These are phyloP conservation scores for Chenopodium quinoa DNA, from an alignment of 148 eudicot genomes.

Conservation along the genomic window DNA sequence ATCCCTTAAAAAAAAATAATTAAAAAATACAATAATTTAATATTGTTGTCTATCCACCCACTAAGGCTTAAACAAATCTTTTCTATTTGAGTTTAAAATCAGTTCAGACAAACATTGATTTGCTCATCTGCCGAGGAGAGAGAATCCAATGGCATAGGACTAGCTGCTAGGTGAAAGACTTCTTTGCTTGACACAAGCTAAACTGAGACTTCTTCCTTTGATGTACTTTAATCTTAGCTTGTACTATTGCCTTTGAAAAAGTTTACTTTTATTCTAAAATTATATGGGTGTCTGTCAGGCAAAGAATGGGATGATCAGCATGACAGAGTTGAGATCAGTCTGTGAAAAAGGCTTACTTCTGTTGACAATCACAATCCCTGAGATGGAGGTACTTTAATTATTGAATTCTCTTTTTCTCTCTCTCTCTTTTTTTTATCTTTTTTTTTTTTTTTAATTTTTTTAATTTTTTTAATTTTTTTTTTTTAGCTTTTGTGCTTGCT, in stretches of 20 bases:
- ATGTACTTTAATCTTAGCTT: not conserved
- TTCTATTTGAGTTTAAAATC: not conserved
- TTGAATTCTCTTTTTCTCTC: not conserved
- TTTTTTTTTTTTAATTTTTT: not conserved
- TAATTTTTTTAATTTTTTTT: too few species aligned
- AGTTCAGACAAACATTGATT: not conserved
- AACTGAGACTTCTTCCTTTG: not conserved
- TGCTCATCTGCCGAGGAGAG: not conserved
- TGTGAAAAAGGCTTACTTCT: conserved; percentile 93
- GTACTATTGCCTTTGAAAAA: not conserved
- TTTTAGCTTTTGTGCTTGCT: not conserved
- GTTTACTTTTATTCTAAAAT: not conserved
- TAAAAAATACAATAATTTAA: too few species aligned
- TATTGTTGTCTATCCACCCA: too few species aligned
- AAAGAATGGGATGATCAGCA: conserved; percentile 52
- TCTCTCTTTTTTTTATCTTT: not conserved
- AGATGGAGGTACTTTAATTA: conserved; percentile 73
- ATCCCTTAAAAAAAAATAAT: too few species aligned
- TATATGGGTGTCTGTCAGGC: conserved; percentile 41
- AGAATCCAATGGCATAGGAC: not conserved
- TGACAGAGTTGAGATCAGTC: conserved; percentile 61
- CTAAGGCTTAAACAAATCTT: not conserved
- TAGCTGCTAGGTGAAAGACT: not conserved
- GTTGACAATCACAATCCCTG: conserved; percentile 88
- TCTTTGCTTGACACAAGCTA: not conserved